These are phyloP conservation scores for Canavalia gladiata DNA, from an alignment of 306 rosid species.

Conservation along the genomic window DNA sequence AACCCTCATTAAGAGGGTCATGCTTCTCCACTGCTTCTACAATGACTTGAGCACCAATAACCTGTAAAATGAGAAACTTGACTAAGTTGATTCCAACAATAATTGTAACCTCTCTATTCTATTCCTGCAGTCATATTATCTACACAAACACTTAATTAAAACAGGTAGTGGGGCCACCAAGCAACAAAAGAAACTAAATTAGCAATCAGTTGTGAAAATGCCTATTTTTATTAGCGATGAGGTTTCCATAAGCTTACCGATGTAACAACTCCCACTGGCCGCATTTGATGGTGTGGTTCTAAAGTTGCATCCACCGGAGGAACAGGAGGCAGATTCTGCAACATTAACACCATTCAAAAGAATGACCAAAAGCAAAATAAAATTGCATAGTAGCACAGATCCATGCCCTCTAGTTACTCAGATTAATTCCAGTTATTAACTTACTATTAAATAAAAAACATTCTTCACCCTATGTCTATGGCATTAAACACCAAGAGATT, in stretches of 20 bases:
- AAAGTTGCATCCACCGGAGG: slow-evolving; percentile 70
- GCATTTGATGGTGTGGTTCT: slow-evolving; percentile 73
- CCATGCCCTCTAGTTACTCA: neutral
- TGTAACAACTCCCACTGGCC: slow-evolving; percentile 80
- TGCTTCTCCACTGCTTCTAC: slow-evolving; percentile 92
- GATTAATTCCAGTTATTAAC: slow-evolving; percentile 6
- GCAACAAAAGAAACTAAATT: slow-evolving; percentile 26
- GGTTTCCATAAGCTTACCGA: slow-evolving; percentile 69
- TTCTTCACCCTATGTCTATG: neutral
- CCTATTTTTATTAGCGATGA: neutral
- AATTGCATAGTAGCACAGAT: slow-evolving; percentile 24
- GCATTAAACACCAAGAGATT: slow-evolving; percentile 17
- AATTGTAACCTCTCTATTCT: neutral
- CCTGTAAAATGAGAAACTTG: slow-evolving; percentile 58
- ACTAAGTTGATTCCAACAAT: slow-evolving; percentile 39
- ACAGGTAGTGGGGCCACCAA: slow-evolving; percentile 20
- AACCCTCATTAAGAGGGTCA: slow-evolving; percentile 84
- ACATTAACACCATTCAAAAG: slow-evolving; percentile 44
- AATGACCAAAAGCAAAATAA: slow-evolving; percentile 37
- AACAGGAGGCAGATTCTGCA: slow-evolving; percentile 80
- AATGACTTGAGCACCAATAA: slow-evolving; percentile 74
- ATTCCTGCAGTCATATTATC: slow-evolving; percentile 1
- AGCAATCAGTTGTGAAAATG: slow-evolving; percentile 18
- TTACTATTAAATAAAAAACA: neutral
- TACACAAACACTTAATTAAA: slow-evolving; percentile 5